A percentile compares a stretch with the other conserved stretches of the same genome.
phyloP scores from a whole-genome alignment of 495 filamentous ascomycete species.

The Lasiosphaeriaceae sp. region DNA sequence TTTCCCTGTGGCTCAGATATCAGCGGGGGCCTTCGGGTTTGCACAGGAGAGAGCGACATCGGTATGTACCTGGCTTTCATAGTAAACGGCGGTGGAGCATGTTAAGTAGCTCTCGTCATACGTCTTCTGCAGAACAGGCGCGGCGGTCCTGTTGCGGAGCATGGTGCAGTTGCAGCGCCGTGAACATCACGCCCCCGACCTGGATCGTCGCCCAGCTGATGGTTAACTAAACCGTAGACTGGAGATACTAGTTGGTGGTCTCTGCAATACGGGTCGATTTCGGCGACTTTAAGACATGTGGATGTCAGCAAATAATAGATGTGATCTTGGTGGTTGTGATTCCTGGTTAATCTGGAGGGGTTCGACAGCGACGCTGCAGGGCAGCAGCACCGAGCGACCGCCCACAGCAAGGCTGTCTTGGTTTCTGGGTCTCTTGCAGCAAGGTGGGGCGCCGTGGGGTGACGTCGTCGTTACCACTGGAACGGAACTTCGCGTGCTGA shows the following conservation, averaged over 20 bases:
- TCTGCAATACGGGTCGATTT: not conserved
- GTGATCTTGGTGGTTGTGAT: too few relatives aligned
- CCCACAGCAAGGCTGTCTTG: too few relatives aligned
- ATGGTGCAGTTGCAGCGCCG: conserved; percentile 34
- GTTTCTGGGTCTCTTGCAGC: too few relatives aligned
- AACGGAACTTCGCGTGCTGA: not conserved
- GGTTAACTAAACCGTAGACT: not conserved
- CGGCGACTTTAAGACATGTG: not conserved
- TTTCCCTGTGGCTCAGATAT: conserved; percentile 63
- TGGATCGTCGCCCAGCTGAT: not conserved
- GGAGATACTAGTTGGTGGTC: not conserved
- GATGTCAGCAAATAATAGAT: too few relatives aligned
- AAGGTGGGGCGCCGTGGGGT: conserved; percentile 6
- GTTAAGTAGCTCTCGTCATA: conserved; percentile 94
- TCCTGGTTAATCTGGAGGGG: too few relatives aligned
- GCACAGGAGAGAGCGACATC: not conserved
- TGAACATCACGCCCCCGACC: not conserved
- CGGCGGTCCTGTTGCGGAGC: conserved; percentile 70
- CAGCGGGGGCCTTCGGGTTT: conserved; percentile 1
- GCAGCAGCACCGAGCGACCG: too few relatives aligned
- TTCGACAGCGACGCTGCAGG: too few relatives aligned
- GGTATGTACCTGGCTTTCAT: conserved; percentile 73
- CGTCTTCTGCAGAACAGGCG: conserved; percentile 87
- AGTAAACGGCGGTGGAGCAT: conserved; percentile 93
- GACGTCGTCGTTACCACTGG: conserved; percentile 7